Evolutionary conservation across 306 rosid genomes (phyloP).

Genomic region (Fagus sylvatica): DNA sequence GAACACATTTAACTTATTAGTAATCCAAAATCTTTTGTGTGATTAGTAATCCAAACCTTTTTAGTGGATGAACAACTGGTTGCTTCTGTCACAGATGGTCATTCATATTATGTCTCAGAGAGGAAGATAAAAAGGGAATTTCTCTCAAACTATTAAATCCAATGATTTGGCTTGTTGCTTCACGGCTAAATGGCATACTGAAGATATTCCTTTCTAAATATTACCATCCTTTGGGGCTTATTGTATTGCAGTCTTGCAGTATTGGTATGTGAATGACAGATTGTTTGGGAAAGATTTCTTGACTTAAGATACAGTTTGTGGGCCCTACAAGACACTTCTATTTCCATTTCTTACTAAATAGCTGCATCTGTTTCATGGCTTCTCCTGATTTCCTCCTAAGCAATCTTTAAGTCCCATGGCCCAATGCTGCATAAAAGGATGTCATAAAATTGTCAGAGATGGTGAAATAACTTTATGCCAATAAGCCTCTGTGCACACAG

Average conservation of each 20-base stretch:
- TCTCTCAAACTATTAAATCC: not conserved
- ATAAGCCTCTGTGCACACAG: too few relatives aligned
- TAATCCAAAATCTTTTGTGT: not conserved
- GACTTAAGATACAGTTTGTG: not conserved
- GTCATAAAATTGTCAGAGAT: not conserved
- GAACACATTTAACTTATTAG: too few relatives aligned
- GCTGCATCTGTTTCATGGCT: not conserved
- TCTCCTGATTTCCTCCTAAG: not conserved
- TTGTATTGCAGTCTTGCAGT: not conserved
- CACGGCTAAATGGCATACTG: not conserved
- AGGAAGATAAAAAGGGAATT: not conserved
- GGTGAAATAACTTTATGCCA: not conserved
- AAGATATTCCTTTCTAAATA: not conserved
- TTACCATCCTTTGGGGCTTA: not conserved
- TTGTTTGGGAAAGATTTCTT: not conserved
- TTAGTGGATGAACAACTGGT: not conserved
- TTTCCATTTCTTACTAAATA: not conserved
- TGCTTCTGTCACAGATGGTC: constrained; percentile 7
- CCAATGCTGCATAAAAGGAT: not conserved
- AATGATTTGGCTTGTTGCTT: too few relatives aligned
- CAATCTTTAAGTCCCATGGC: not conserved
- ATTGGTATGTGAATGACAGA: not conserved
- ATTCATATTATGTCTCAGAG: not conserved
- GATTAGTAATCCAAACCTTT: too few relatives aligned
- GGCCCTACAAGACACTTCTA: not conserved